Base-by-base conservation (phyloP, 1,139 yeast species). In the Taphrina communis region DNA sequence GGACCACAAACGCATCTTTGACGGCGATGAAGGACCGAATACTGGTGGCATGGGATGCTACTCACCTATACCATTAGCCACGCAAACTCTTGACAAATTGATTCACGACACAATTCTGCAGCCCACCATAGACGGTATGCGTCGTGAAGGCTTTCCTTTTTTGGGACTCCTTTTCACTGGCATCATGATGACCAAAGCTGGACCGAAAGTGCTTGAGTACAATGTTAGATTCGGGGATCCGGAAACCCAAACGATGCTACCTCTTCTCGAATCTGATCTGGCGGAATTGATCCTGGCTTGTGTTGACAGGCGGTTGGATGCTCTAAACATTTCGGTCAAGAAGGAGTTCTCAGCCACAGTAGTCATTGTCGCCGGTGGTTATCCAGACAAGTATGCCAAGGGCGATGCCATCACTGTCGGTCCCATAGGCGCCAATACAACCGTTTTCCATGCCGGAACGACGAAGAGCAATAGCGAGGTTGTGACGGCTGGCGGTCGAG, bases 1-100 rank as follows among this genome's bases (percentile, higher is more conserved):
- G 80, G 99, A 95, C 78, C 99, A 95, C 80, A 95, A 95, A 82
- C 88, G 99, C 79, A 85, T 89, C 75, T 96, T 96, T 69, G 92
- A 95, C 75, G 94, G 93, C 71, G 99, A 95, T 78, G 82, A 86
- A 65, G 99, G 99, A 48, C 84, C 93, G 73, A 95, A 95, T 81
- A 95, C 99, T 66, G 99, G 99, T 73, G 99, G 99, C 73, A 95
- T 95, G 99, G 99, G 99, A 72, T 96, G 99, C 19, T 95, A 95
- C 77, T 96, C 98, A 4, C 99, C 99, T 61, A 96, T 98, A 8
- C 99, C 99, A 68, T 84, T 93, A 71, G 94, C 90, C 31, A 88
- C 94, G 39, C 87, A 90, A 5, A 83, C 84, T 48, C 79, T 94
- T 46, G 80, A 92, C 75, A 80, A 83, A 71, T 83, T 87, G 78